Evolutionary conservation across 306 rosid species (phyloP).

Genomic region (Corylus avellana): DNA sequence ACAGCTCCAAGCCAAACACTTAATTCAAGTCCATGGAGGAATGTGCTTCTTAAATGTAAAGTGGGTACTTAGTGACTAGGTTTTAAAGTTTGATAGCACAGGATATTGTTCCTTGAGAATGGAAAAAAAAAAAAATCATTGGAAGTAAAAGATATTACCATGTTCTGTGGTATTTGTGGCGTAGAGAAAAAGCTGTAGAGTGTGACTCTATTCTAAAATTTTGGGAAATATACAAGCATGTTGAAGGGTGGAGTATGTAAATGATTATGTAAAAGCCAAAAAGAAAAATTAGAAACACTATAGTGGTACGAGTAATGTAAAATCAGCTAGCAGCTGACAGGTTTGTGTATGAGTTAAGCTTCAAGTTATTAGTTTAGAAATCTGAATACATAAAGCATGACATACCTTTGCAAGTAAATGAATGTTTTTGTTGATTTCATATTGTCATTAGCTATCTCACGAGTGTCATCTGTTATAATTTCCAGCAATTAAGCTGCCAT

Average conservation of each 20-base stretch:
- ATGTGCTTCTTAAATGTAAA: neutral
- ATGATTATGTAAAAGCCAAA: no score
- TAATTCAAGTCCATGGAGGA: neutral
- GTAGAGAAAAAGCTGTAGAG: no score
- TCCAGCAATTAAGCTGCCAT: slow-evolving; percentile 6
- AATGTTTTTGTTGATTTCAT: neutral
- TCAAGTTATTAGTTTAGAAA: neutral
- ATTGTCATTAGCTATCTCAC: neutral
- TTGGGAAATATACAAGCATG: no score
- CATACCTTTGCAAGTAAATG: slow-evolving; percentile 5
- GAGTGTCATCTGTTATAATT: slow-evolving; percentile 11
- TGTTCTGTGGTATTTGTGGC: neutral
- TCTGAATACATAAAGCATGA: slow-evolving; percentile 14
- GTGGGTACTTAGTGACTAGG: neutral
- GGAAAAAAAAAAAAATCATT: neutral
- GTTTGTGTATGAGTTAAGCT: neutral
- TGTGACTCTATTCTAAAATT: no score
- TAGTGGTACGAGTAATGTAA: neutral
- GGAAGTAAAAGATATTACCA: neutral
- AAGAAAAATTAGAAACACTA: neutral
- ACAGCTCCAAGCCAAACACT: neutral
- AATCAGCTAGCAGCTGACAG: neutral
- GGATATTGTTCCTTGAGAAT: neutral
- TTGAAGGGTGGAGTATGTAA: no score
- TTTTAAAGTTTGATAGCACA: neutral